phyloP scores from a whole-genome alignment of 169 alveolate species.

The Plasmodium ovale region DNA sequence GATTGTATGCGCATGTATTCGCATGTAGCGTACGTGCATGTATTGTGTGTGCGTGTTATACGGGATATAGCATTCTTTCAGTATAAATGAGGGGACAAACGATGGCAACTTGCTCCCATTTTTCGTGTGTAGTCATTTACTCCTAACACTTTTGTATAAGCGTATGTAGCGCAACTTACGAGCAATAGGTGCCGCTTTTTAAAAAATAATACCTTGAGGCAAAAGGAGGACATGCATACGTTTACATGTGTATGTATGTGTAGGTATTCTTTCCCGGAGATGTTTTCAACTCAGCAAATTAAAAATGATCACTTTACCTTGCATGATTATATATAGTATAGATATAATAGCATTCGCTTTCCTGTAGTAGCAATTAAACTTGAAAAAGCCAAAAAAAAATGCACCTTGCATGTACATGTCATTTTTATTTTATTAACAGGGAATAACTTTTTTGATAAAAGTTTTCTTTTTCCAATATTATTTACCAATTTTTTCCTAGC shows the following conservation, averaged over 20 bases:
- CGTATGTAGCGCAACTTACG: neutral
- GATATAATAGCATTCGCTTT: neutral
- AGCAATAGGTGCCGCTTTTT: too few relatives aligned
- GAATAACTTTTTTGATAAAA: constrained; percentile 1
- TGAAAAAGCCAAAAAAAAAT: constrained; percentile 1
- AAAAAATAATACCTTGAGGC: too few relatives aligned
- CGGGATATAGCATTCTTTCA: neutral
- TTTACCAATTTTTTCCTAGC: neutral
- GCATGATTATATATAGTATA: neutral
- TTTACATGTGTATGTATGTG: neutral
- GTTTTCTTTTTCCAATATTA: too few relatives aligned
- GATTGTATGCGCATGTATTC: neutral
- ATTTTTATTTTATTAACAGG: constrained; percentile 9
- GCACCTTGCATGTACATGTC: neutral
- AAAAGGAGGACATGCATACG: neutral
- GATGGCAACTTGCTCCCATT: neutral
- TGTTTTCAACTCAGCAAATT: too few relatives aligned
- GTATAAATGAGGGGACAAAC: too few relatives aligned
- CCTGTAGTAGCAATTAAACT: neutral
- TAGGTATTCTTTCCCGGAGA: too few relatives aligned
- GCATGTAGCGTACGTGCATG: neutral
- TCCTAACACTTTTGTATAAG: neutral
- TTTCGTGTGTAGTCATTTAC: neutral
- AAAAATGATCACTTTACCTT: neutral
- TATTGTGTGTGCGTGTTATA: neutral